phyloP scores from a whole-genome alignment of 2,329 filamentous ascomycete genomes.

The Ophiostoma piceae region DNA sequence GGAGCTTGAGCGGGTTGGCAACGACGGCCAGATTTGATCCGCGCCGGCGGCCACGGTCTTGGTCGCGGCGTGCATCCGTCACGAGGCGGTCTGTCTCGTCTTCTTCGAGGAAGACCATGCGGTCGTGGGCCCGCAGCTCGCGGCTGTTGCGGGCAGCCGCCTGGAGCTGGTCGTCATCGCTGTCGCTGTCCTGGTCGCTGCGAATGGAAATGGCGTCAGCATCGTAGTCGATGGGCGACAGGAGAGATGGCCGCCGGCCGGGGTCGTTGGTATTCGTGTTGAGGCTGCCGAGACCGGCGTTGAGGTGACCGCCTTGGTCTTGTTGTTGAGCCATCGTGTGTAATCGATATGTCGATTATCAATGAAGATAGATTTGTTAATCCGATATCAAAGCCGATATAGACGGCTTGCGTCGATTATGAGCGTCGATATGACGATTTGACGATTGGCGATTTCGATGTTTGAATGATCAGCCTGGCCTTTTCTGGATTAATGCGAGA shows the following conservation, averaged over 20 bases:
- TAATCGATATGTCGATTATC: not conserved
- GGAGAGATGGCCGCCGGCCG: conserved; percentile 40
- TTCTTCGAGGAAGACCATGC: conserved; percentile 67
- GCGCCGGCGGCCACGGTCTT: conserved; percentile 44
- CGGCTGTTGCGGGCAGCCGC: conserved; percentile 61
- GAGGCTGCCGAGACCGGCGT: not conserved
- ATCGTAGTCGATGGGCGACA: conserved; percentile 61
- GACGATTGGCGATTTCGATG: not conserved
- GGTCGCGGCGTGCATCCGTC: conserved; percentile 47
- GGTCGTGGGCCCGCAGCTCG: conserved; percentile 65
- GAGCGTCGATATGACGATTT: not conserved
- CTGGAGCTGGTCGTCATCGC: conserved; percentile 67
- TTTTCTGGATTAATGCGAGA: not conserved
- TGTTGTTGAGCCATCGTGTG: not conserved
- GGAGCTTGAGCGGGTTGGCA: conserved; percentile 42
- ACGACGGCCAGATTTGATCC: conserved; percentile 39
- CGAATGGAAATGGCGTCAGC: conserved; percentile 63
- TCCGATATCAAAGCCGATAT: not conserved
- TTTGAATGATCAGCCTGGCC: not conserved
- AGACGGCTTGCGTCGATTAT: conserved; percentile 1
- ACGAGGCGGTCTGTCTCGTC: conserved; percentile 63
- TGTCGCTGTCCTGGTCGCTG: conserved; percentile 69
- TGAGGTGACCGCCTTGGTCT: not conserved
- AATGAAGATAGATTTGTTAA: not conserved
- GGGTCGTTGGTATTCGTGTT: not conserved